These are phyloP conservation scores for Ceratocystis colombiana DNA, from an alignment of 2,329 filamentous ascomycete species.

Conservation along the genomic window DNA sequence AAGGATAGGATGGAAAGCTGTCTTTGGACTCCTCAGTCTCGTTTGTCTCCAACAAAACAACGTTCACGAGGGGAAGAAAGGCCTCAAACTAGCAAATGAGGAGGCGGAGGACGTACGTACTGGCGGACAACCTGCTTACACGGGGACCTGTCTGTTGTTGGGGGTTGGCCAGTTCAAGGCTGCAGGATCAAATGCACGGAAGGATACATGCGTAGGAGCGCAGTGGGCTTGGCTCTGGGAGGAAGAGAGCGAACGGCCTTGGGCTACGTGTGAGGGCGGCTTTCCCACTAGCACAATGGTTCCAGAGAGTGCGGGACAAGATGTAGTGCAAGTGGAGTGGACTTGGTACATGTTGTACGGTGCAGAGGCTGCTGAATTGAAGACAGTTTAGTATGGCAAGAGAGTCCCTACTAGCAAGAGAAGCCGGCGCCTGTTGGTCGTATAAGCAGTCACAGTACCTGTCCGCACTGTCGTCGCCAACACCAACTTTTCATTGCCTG, in stretches of 20 bases:
- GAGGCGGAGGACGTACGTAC: background rate
- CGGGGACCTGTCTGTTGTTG: background rate
- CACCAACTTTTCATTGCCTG: too few relatives aligned
- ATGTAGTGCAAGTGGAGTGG: too few relatives aligned
- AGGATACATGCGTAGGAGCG: constrained; percentile 4
- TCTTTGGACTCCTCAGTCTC: background rate
- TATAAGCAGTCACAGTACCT: too few relatives aligned
- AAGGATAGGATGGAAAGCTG: background rate
- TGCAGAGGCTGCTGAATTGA: too few relatives aligned
- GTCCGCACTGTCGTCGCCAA: too few relatives aligned
- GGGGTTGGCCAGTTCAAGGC: background rate
- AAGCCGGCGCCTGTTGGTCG: too few relatives aligned
- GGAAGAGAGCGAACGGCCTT: background rate
- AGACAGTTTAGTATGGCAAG: too few relatives aligned
- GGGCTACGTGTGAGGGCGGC: too few relatives aligned
- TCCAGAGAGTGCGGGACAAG: too few relatives aligned
- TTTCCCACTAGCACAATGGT: too few relatives aligned
- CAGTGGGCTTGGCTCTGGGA: background rate
- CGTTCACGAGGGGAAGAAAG: background rate
- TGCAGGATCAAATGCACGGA: background rate
- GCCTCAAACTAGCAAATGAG: background rate
- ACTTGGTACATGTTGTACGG: too few relatives aligned
- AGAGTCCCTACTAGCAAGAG: too few relatives aligned
- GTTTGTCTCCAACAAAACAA: background rate
- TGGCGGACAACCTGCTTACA: background rate